Percentiles rank a stretch among this genome's conserved stretches.
Conservation (phyloP, 164 flowering plant genomes). For the Macadamia tetraphylla region DNA sequence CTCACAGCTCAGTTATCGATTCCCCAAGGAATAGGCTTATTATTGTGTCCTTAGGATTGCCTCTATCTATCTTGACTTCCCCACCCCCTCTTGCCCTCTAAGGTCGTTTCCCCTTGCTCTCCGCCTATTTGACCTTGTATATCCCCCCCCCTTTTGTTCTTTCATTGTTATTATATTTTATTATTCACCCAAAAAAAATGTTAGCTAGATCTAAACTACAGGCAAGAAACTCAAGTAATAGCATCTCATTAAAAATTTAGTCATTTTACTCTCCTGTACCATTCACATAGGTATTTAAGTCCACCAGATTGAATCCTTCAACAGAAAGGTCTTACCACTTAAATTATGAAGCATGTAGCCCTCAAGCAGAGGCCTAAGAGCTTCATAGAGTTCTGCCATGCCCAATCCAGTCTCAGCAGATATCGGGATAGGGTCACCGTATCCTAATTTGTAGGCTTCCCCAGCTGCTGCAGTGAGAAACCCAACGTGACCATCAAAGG, state of each 20-base stretch:
- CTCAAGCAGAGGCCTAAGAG: constrained; percentile 71
- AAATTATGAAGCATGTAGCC: constrained; percentile 45
- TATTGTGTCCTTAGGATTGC: no score
- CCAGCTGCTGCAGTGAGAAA: constrained; percentile 54
- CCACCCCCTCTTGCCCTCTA: no score
- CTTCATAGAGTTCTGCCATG: constrained; percentile 71
- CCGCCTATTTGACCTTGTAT: no score
- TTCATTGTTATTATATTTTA: no score
- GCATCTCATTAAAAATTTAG: background rate
- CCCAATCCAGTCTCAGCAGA: constrained; percentile 98
- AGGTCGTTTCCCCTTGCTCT: no score
- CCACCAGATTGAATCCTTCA: constrained; percentile 1
- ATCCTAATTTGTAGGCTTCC: constrained; percentile 73
- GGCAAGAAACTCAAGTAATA: background rate
- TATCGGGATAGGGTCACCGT: constrained; percentile 87
- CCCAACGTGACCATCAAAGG: constrained; percentile 60
- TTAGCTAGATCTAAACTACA: background rate
- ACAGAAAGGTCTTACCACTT: constrained; percentile 32
- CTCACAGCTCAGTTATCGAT: no score
- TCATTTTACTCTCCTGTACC: background rate
- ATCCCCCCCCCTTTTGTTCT: no score
- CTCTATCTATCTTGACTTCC: no score
- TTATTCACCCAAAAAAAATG: no score
- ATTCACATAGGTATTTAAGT: background rate
- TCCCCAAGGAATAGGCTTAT: no score